Evolutionary conservation across 108 stramenopile genomes (phyloP), one percentile per base, ranked within the genome.

Genomic region (Cyclotella atomus): DNA sequence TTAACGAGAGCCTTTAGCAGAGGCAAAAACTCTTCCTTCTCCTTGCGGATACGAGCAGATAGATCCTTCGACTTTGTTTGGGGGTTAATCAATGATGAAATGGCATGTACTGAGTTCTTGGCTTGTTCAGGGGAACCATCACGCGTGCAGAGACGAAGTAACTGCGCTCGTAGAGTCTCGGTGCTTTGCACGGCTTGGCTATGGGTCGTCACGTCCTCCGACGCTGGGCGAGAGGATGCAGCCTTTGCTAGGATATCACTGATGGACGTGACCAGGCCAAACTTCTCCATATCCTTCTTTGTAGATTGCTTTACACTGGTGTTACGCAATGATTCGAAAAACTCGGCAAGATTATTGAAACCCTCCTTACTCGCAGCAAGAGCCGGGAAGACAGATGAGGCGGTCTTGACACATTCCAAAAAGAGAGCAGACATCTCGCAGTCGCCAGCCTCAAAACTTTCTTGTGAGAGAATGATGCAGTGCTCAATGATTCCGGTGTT

Each of bases 61-160:
- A 70, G 16, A 72, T 81, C 59, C 50, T 34, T 45, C 38, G 34
- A 27, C 59, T 56, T 55, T 19, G 68, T 68, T 24, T 57, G 78
- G 15, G 79, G 77, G 25, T 75, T 71, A 12, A 85, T 65, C 53
- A 91, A 44, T 12, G 90, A 81, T 23, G 84, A 83, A 24, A 95
- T 76, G 0, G 90, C 87, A 34, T 74, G 65, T 24, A 90, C 86
- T n/a, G 92, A 88, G 76, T 90, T 79, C 23, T 76, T 75, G n/a
- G 94, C 94, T 81, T 95, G 92, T 64, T 91, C 87, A 41, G 90
- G 86, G 25, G 88, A 86, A 36, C 89, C 90, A 64, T 89, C 87
- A 34, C 81, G 70, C 19, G 82, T 85, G 65, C 90, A 91, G 35
- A 85, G 50, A 29, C 86, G 59, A 33, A 87, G 36, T 21, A 90